Evolutionary conservation across 1,284 basidiomycete species (phyloP), one percentile per base, ranked within the genome.

Genomic region (Bondarzewia mesenterica): DNA sequence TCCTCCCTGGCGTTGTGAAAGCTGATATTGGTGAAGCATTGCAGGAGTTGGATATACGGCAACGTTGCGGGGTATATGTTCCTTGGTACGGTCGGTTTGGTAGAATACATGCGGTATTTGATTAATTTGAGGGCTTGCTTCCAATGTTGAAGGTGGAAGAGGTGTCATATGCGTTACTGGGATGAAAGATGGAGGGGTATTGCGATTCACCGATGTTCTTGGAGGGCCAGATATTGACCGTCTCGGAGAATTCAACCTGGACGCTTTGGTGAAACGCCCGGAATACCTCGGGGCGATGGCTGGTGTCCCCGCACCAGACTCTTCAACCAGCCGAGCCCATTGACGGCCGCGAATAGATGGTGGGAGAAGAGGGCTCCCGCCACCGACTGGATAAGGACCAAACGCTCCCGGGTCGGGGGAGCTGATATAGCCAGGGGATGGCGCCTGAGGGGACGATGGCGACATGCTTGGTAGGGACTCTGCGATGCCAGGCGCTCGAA

Each of bases 161-260:
- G 50, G 59, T 27, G 54, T 61, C 52, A 53, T 55, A 14, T 54
- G 56, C 32, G 56, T 52, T 46, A 48, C 57, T 26, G 50, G 54
- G 22, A 62, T 56, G 42, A 65, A 46, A 25, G 60, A 58, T 4
- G 60, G 54, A 47, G 57, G 56, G 18, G 54, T 51, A 44, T 52
- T 52, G 22, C 52, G 47, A 41, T 52, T 47, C 18, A 60, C 37
- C 49, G 58, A 60, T 45, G 60, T 56, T 22, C 59, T 58, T 42
- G 67, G 59, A 12, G 69, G 65, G 25, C 66, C 65, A 2, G 68
- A 70, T 48, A 62, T 59, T 7, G 69, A 69, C 18, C 68, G 58
- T 37, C 65, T 23, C 18, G 41, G 41, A 27, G 41, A 42, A 27
- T 42, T 27, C 41, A 27, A 25, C 7, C 41, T 27, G 25, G 20